These are phyloP conservation scores for Schrenkiella parvula DNA, from an alignment of 345 rosid species.

Conservation along the genomic window DNA sequence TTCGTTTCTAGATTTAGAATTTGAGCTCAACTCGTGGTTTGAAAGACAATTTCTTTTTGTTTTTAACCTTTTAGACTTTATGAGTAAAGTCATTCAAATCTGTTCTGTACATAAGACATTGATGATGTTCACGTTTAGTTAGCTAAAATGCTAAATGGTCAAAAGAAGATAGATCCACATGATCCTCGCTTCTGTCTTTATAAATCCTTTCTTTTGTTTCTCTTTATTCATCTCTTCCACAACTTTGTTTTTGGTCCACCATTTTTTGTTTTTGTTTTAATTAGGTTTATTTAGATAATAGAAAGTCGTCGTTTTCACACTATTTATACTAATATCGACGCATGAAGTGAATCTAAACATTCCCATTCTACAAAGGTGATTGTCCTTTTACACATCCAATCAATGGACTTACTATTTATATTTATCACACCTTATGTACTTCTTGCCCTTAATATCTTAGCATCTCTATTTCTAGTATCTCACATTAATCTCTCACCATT, in stretches of 20 bases:
- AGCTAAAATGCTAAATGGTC: constrained; percentile 9
- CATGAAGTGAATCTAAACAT: constrained; percentile 32
- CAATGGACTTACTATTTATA: constrained; percentile 22
- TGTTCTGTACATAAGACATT: too few species aligned
- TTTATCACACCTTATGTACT: too few species aligned
- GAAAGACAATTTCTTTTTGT: too few species aligned
- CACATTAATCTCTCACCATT: too few species aligned
- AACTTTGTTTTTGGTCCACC: constrained; percentile 12
- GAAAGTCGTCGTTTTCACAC: constrained; percentile 7
- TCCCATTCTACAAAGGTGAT: constrained; percentile 28
- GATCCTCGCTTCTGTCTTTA: constrained; percentile 10
- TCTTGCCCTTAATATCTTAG: constrained; percentile 1
- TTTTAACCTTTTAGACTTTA: too few species aligned
- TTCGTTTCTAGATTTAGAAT: too few species aligned
- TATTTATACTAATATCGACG: constrained; percentile 2
- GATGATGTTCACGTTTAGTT: constrained; percentile 22
- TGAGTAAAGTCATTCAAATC: too few species aligned
- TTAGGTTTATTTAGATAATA: neutral
- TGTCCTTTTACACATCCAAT: constrained; percentile 18
- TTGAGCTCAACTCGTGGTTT: too few species aligned
- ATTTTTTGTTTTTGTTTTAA: neutral
- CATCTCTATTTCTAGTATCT: too few species aligned
- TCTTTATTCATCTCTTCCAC: constrained; percentile 5
- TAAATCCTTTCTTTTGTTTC: neutral
- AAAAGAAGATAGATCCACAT: constrained; percentile 9